Percentiles rank a stretch among this genome's conserved stretches.
Evolutionary conservation across 306 rosid genomes (phyloP).

Genomic region (Gillenia trifoliata): DNA sequence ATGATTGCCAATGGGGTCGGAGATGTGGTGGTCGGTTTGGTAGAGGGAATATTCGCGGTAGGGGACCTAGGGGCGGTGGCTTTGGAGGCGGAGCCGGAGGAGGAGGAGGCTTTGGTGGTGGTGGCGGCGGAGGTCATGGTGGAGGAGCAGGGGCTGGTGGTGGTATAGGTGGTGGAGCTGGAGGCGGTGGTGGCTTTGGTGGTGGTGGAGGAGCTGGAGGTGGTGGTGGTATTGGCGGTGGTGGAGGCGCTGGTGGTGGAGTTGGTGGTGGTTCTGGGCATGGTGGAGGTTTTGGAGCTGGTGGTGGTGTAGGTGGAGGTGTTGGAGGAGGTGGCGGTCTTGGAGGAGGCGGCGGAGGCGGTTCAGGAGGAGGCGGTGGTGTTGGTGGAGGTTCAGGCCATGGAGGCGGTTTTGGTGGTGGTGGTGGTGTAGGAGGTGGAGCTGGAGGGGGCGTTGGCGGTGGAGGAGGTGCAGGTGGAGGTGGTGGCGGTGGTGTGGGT

Average conservation of each 20-base stretch:
- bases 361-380: constrained; percentile 9
- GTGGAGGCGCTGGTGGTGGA: constrained; percentile 12
- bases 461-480: constrained; percentile 22
- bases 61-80: not conserved
- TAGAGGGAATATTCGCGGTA: constrained; percentile 13
- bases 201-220: constrained; percentile 24
- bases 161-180: constrained; percentile 9
- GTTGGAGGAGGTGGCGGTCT: constrained; percentile 9
- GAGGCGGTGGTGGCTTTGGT: constrained; percentile 32
- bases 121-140: constrained; percentile 27
- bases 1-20: constrained; percentile 52
- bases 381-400: constrained; percentile 10
- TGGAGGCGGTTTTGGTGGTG: constrained; percentile 13
- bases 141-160: not conserved
- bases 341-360: constrained; percentile 9
- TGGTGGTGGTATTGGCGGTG: constrained; percentile 42
- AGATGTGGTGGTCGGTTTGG: constrained; percentile 29
- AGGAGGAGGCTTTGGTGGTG: constrained; percentile 21
- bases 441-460: constrained; percentile 33
- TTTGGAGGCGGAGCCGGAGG: constrained; percentile 19
- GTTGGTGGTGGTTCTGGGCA: constrained; percentile 21
- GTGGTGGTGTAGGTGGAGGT: constrained; percentile 9
- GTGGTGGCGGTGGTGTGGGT: constrained; percentile 28
- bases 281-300: constrained; percentile 10
- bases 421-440: constrained; percentile 49